Base-by-base conservation (phyloP, 306 rosid species). In the Ammopiptanthus mongolicus region DNA sequence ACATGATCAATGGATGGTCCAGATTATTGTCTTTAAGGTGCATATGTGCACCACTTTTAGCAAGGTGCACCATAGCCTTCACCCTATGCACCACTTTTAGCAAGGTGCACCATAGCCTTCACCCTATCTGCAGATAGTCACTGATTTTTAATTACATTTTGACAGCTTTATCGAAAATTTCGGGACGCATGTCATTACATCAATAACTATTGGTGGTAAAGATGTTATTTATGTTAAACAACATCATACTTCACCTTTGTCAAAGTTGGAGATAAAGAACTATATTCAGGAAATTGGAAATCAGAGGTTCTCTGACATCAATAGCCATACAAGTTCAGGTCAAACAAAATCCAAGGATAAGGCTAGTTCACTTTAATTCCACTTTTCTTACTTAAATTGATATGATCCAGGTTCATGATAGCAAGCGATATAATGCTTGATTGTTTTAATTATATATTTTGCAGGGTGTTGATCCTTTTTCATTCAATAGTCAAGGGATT, bases 201-300 rank as follows among this genome's bases (percentile, higher is more conserved):
- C 98, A 28, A 76, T 93, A 77, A 93, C 98, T 17, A 90, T 93
- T 74, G 97, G 98, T 21, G 97, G 98, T 55, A 89, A 93, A 82
- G 98, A 93, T 85, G 88, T 90, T 60, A 88, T 93, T 71, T 93
- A 84, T 62, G 89, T 90, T 34, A 93, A 89, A 84, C 98, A 93
- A 77, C 97, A 88, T 84, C 84, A 82, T 51, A 75, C 88, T 64
- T 93, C 98, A 36, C 86, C 95, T 28, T 75, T 93, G 72, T 84
- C 96, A 57, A 90, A 84, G 64, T 79, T 65, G 83, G 97, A 93
- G 88, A 84, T 93, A 17, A 93, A 93, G 67, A 93, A 82, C 70
- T 93, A 93, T 73, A 83, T 78, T 78, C 89, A 89, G 75, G 91
- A 93, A 50, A 80, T 90, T 65, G 95, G 91, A 61, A 88, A 86